Percentiles rank a stretch among this genome's conserved stretches.
These are phyloP conservation scores for Dissophora ornata DNA, from an alignment of 192 early-diverging fungal species.

Conservation along the genomic window DNA sequence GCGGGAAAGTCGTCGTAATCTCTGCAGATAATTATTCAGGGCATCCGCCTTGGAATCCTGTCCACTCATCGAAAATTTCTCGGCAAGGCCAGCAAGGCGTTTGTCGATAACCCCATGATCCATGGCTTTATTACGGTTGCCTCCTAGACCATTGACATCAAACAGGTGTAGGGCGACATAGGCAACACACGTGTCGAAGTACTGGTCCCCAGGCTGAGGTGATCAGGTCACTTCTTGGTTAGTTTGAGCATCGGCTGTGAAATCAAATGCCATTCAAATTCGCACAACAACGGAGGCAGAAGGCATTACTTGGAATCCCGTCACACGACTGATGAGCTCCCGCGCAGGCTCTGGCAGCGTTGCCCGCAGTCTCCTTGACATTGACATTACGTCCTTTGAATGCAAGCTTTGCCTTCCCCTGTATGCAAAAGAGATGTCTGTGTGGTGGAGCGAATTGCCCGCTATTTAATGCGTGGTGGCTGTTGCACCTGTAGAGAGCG, in stretches of 20 bases:
- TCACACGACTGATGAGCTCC: slow-evolving; percentile 17
- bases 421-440: no score
- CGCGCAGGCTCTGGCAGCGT: slow-evolving; percentile 25
- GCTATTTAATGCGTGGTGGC: no score
- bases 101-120: slow-evolving; percentile 30
- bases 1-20: slow-evolving; percentile 1
- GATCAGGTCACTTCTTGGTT: background rate
- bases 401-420: no score
- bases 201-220: slow-evolving; percentile 10
- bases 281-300: no score
- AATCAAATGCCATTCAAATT: background rate
- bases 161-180: slow-evolving; percentile 34
- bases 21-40: slow-evolving; percentile 5
- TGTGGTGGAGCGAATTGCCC: no score
- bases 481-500: no score
- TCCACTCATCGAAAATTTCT: slow-evolving; percentile 32
- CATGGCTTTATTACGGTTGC: slow-evolving; percentile 28
- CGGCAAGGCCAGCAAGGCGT: slow-evolving; percentile 17
- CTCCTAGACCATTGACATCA: slow-evolving; percentile 32
- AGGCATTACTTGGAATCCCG: slow-evolving; percentile 31
- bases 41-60: slow-evolving; percentile 34
- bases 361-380: slow-evolving; percentile 18
- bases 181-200: slow-evolving; percentile 31
- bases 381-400: no score
- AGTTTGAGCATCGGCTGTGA: background rate